These are phyloP conservation scores for Pseudocercospora cruenta DNA, from an alignment of 2,329 filamentous ascomycete genomes.

Conservation along the genomic window DNA sequence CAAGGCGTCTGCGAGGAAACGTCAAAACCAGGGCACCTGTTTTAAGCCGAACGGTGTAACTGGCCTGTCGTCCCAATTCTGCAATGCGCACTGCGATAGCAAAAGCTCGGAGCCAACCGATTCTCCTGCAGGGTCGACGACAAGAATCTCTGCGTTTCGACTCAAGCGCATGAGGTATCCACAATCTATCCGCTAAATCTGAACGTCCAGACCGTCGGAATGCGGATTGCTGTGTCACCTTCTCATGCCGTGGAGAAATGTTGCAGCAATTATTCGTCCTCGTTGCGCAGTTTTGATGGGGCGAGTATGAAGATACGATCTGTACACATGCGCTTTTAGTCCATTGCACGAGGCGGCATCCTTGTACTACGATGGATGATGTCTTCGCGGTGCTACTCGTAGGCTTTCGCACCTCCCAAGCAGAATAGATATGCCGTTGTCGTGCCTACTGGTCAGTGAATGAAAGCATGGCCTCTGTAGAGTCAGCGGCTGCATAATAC, in stretches of 20 bases:
- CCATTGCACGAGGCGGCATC: background rate
- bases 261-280: slow-evolving; percentile 1
- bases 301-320: background rate
- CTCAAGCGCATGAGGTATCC: slow-evolving; percentile 3
- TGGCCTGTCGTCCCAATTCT: slow-evolving; percentile 5
- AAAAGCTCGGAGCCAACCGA: slow-evolving; percentile 1
- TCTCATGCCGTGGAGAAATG: slow-evolving; percentile 1
- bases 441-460: background rate
- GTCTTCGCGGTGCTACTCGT: background rate
- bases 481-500: background rate
- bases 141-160: slow-evolving; percentile 8
- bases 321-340: background rate
- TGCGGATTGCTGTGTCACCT: background rate
- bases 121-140: slow-evolving; percentile 5
- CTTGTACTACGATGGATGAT: background rate
- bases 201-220: slow-evolving; percentile 6
- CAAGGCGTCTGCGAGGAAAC: background rate
- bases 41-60: slow-evolving; percentile 6
- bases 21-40: background rate
- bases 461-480: background rate
- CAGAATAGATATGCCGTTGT: background rate
- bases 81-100: slow-evolving; percentile 3
- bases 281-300: background rate
- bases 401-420: background rate
- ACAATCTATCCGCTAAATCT: background rate